Evolutionary conservation across 805 yeast species (phyloP), one percentile per base, ranked within the genome.

Genomic region (Wickerhamomyces rabaulensis): DNA sequence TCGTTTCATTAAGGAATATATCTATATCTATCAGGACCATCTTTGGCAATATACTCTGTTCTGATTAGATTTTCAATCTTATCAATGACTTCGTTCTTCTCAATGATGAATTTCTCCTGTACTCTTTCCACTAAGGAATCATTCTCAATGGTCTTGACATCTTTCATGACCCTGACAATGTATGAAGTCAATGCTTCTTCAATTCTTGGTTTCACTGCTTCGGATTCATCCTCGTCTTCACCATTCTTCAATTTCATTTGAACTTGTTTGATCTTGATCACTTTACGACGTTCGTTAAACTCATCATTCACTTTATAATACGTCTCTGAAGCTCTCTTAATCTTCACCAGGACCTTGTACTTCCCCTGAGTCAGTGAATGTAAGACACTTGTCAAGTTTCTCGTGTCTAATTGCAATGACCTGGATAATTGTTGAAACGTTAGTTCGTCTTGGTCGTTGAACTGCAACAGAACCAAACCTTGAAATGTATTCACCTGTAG

Each of bases 361-460:
- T 49, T 56, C 6, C 58, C 58, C 12, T 43, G 48, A 2, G 55
- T 52, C n/a, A 61, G 44, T 0, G 65, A 61, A 41, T 57, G 52
- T n/a, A 58, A 36, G 0, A 50, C 48, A 38, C 58, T 44, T 3
- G 54, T 47, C 3, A 58, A 35, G 4, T 44, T 44, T 26, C 26
- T 45, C 2, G 53, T 41, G n/a, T 54, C 57, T 40, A 60, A 40
- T 6, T 41, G 46, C 3, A 55, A 45, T 7, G 20, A 17, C n/a
- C 9, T 12, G 27, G 45, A 51, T 2, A 55, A 43, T 13, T 57
- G 48, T 7, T 46, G 46, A 35, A 44, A 55, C 2, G 55, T 40
- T 20, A 56, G 20, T 4, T 43, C 20, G 1, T 50, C 54, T 10
- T 27, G 9, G 1, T 57, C 54, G 33, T 56, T 54, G 47, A 61